Percentiles rank a stretch among this genome's conserved stretches.
Evolutionary conservation across 1,284 basidiomycete species (phyloP).

Genomic region (Fomitopsis pinicola): DNA sequence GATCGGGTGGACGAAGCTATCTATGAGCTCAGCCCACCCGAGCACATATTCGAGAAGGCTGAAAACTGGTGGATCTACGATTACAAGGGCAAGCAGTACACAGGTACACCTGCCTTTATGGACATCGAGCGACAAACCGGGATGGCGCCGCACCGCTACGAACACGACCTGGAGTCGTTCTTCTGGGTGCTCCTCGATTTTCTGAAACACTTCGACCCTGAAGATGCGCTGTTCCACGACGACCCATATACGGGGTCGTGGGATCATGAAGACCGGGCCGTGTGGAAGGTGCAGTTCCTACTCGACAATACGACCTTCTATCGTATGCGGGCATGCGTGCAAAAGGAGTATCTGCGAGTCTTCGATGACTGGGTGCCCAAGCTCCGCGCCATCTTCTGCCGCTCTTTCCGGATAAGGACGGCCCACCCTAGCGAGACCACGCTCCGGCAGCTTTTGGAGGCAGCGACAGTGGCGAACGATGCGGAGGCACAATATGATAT

Average conservation of each 20-base stretch:
- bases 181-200: constrained; percentile 19
- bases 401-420: neutral
- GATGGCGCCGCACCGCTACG: neutral
- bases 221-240: neutral
- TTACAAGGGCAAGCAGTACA: neutral
- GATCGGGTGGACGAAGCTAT: neutral
- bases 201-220: neutral
- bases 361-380: neutral
- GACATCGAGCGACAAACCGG: neutral
- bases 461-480: neutral
- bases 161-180: constrained; percentile 24
- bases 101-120: neutral
- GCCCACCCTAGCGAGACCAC: neutral
- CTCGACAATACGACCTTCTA: neutral
- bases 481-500: neutral
- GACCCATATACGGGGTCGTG: neutral
- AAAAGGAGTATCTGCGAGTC: neutral
- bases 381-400: neutral
- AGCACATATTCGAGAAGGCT: too few species aligned
- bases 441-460: neutral
- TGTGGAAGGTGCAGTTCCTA: neutral
- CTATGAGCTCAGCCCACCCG: neutral
- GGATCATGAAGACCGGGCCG: neutral
- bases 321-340: neutral
- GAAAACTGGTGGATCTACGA: neutral